Percentiles rank a stretch among this genome's conserved stretches.
Conservation (phyloP, 1,139 yeast genomes). For the Hansenula sp. region DNA sequence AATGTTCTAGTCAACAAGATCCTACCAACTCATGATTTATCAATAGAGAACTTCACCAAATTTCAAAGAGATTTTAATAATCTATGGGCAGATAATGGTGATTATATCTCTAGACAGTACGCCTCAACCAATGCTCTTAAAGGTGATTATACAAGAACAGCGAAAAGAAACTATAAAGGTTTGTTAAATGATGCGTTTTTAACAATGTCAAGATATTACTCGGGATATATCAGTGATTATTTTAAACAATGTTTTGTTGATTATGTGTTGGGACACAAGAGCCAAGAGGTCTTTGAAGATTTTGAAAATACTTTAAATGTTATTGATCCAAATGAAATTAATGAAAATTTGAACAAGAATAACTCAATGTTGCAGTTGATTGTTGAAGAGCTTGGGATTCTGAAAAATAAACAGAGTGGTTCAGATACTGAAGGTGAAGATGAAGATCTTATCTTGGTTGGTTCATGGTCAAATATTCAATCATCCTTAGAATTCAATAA, state of each 20-base stretch:
- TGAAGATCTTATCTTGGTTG: slow-evolving; percentile 20
- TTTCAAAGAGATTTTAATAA: slow-evolving; percentile 25
- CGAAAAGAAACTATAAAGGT: slow-evolving; percentile 35
- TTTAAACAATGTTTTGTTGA: slow-evolving; percentile 38
- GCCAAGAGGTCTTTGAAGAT: slow-evolving; percentile 30
- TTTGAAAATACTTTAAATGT: slow-evolving; percentile 32
- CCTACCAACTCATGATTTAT: slow-evolving; percentile 18
- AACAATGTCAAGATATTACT: slow-evolving; percentile 35
- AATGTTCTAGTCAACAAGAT: slow-evolving; percentile 23
- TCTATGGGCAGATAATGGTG: slow-evolving; percentile 45
- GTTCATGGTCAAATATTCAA: slow-evolving; percentile 20
- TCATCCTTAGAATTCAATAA: slow-evolving; percentile 17
- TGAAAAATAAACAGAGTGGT: slow-evolving; percentile 64
- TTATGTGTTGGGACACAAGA: slow-evolving; percentile 31
- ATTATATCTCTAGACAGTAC: slow-evolving; percentile 38
- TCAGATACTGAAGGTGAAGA: slow-evolving; percentile 94
- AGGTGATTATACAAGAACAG: slow-evolving; percentile 40
- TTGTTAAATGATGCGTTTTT: slow-evolving; percentile 36
- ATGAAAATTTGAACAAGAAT: slow-evolving; percentile 20
- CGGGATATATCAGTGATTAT: slow-evolving; percentile 37
- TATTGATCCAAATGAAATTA: slow-evolving; percentile 29
- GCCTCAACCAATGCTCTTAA: slow-evolving; percentile 40
- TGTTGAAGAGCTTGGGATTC: slow-evolving; percentile 80
- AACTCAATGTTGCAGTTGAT: slow-evolving; percentile 51
- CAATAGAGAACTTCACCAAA: slow-evolving; percentile 7